These are phyloP conservation scores for Trypanosoma cruzi DNA, from an alignment of 208 protist genomes.

Conservation along the genomic window DNA sequence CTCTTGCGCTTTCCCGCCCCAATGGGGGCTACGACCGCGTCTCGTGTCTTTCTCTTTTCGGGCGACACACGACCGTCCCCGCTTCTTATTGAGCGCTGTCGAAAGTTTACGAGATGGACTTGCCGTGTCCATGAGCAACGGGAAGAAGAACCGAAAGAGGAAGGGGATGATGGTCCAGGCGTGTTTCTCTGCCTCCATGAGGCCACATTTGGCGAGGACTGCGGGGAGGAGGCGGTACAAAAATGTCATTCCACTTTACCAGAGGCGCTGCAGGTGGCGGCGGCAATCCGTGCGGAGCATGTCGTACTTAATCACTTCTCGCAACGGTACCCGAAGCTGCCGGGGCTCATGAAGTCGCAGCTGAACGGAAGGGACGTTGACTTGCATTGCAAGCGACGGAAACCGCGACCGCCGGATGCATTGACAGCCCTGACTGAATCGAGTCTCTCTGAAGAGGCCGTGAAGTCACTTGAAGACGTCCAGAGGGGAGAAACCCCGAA, in stretches of 20 bases:
- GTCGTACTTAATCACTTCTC: constrained; percentile 93
- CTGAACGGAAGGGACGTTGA: constrained; percentile 40
- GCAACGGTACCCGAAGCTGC: constrained; percentile 91
- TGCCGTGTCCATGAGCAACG: background rate
- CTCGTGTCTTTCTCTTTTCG: constrained; percentile 84
- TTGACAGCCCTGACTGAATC: background rate
- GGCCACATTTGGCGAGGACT: constrained; percentile 92
- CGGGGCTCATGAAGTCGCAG: constrained; percentile 54
- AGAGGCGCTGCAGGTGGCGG: constrained; percentile 78
- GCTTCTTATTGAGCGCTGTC: constrained; percentile 67
- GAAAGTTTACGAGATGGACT: constrained; percentile 32
- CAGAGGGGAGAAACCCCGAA: background rate
- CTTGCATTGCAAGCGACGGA: constrained; percentile 29
- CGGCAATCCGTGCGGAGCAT: constrained; percentile 38
- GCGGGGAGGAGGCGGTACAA: constrained; percentile 70
- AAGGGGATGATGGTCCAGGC: background rate
- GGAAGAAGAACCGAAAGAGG: background rate
- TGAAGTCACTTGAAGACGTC: background rate
- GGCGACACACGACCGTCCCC: constrained; percentile 89
- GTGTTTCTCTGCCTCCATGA: constrained; percentile 92
- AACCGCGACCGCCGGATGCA: background rate
- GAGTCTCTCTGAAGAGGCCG: background rate
- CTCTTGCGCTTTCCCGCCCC: constrained; percentile 74
- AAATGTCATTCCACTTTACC: constrained; percentile 91
- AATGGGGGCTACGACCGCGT: background rate